Evolutionary conservation across 2,329 filamentous ascomycete genomes (phyloP).

Genomic region (Aureobasidium sp.): DNA sequence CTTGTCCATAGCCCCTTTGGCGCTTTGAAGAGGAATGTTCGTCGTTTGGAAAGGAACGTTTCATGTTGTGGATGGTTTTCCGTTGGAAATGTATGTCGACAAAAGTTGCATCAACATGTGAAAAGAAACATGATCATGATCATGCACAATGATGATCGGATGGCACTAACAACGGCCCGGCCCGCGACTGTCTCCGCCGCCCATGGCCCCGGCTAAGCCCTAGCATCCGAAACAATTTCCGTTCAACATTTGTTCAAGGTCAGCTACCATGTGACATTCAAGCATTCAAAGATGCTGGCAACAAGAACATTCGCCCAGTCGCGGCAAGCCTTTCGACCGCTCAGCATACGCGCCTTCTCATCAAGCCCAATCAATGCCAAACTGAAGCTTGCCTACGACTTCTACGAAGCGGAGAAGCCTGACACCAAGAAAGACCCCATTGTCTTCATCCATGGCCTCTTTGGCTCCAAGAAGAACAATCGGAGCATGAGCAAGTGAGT

Average conservation of each 20-base stretch:
- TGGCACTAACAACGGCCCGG: not conserved
- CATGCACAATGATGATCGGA: not conserved
- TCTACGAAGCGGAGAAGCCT: conserved; percentile 46
- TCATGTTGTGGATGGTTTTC: not conserved
- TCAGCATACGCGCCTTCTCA: not conserved
- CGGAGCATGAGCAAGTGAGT: conserved; percentile 85
- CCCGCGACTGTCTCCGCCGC: not conserved
- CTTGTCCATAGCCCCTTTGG: not conserved
- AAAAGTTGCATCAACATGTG: not conserved
- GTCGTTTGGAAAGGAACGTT: not conserved
- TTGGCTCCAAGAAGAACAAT: conserved; percentile 94
- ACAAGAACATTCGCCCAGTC: not conserved
- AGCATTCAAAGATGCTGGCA: conserved; percentile 1
- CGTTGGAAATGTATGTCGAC: not conserved
- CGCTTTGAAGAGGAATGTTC: not conserved
- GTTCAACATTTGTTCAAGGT: not conserved
- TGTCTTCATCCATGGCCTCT: conserved; percentile 83
- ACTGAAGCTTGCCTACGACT: conserved; percentile 51
- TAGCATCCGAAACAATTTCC: conserved; percentile 6
- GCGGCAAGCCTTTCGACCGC: not conserved
- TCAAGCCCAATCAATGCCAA: conserved; percentile 1
- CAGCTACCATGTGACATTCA: not conserved
- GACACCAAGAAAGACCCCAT: conserved; percentile 49
- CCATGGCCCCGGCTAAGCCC: not conserved
- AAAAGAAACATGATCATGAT: not conserved